Evolutionary conservation across 1,284 basidiomycete genomes (phyloP).

Genomic region (Ustilago nuda): DNA sequence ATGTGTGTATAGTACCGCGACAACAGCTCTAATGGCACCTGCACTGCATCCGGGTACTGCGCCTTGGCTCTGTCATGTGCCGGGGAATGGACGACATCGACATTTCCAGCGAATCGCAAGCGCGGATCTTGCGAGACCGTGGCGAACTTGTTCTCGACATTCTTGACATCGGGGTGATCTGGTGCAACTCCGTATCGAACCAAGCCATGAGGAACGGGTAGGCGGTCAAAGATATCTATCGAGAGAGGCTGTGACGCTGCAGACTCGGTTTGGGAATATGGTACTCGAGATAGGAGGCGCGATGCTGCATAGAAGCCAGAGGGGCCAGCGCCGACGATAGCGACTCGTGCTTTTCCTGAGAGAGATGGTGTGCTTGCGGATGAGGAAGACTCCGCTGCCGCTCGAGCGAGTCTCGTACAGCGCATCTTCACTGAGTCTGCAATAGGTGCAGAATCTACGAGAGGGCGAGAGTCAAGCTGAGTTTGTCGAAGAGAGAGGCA

Average conservation of each 20-base stretch:
- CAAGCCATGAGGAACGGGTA: constrained; percentile 94
- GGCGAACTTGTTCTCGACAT: constrained; percentile 96
- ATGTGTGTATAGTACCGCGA: constrained; percentile 82
- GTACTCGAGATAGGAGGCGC: constrained; percentile 53
- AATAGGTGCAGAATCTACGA: not conserved
- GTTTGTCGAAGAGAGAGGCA: not conserved
- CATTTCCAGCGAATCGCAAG: constrained; percentile 83
- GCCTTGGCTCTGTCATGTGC: constrained; percentile 37
- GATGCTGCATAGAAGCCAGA: constrained; percentile 92
- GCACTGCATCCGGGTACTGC: constrained; percentile 72
- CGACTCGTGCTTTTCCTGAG: constrained; percentile 71
- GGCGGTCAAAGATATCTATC: constrained; percentile 90
- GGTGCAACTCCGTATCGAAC: constrained; percentile 97
- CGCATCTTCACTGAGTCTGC: constrained; percentile 7
- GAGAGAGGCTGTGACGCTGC: constrained; percentile 28
- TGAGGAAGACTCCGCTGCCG: constrained; percentile 16
- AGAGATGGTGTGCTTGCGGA: constrained; percentile 10
- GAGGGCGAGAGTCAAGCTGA: not conserved
- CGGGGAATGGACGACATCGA: constrained; percentile 75
- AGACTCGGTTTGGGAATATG: constrained; percentile 18
- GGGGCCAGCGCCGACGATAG: constrained; percentile 88
- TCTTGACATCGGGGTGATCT: constrained; percentile 99
- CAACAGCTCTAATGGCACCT: constrained; percentile 75
- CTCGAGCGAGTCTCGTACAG: constrained; percentile 9
- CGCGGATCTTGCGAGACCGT: constrained; percentile 68